Evolutionary conservation across 2,329 filamentous ascomycete genomes (phyloP).

Genomic region (Diaporthe humulicola): DNA sequence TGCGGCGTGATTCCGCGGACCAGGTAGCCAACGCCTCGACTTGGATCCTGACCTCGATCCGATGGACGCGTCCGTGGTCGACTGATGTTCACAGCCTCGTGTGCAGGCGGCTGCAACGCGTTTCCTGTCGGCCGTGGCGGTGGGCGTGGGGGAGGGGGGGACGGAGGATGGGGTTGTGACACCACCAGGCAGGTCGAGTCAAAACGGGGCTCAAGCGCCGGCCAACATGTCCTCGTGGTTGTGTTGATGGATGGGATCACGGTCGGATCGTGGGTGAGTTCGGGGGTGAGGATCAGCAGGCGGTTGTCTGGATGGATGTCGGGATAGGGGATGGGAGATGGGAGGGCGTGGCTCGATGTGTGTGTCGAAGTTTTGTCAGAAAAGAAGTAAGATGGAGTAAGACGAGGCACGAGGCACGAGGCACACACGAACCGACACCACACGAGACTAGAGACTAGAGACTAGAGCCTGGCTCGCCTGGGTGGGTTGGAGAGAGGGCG

Average conservation of each 20-base stretch:
- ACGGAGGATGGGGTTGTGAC: slow-evolving; percentile 5
- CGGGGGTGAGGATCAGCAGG: slow-evolving; percentile 23
- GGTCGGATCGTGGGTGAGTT: background rate
- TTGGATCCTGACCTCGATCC: background rate
- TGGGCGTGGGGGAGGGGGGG: slow-evolving; percentile 1
- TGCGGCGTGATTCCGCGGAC: background rate
- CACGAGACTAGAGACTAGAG: too few relatives aligned
- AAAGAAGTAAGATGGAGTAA: slow-evolving; percentile 28
- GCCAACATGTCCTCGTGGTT: slow-evolving; percentile 19
- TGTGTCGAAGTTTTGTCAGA: slow-evolving; percentile 20
- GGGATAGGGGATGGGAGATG: background rate
- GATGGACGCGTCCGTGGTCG: background rate
- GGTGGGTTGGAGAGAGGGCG: background rate
- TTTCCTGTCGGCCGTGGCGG: slow-evolving; percentile 9
- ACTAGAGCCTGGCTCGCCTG: background rate
- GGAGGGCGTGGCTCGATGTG: slow-evolving; percentile 19
- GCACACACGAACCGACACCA: slow-evolving; percentile 34
- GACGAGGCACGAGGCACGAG: slow-evolving; percentile 34
- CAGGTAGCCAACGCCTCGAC: background rate
- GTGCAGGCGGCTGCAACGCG: slow-evolving; percentile 31
- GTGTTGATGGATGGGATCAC: background rate
- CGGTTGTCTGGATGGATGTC: background rate
- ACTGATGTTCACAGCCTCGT: slow-evolving; percentile 7
- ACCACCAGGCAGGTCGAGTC: slow-evolving; percentile 22
- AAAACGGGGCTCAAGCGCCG: slow-evolving; percentile 13